Conservation (phyloP, 208 protist genomes). For the Leishmania lainsoni region DNA sequence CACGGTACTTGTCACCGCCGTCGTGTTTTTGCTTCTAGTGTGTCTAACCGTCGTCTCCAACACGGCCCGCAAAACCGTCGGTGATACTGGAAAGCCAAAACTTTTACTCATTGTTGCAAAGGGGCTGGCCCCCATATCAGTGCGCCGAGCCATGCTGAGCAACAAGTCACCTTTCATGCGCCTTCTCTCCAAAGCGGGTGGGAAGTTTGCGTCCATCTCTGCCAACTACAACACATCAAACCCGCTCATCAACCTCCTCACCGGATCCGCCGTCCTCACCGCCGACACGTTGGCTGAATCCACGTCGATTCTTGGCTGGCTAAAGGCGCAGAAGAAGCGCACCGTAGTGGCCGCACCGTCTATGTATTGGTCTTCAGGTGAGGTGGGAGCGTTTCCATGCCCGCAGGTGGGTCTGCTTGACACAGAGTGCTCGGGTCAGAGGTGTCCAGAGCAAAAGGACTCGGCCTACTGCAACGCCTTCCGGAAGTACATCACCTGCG, state of each 20-base stretch:
- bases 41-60: slow-evolving; percentile 69
- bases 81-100: slow-evolving; percentile 33
- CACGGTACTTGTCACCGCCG: slow-evolving; percentile 56
- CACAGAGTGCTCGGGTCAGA: slow-evolving; percentile 49
- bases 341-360: slow-evolving; percentile 51
- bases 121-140: slow-evolving; percentile 32
- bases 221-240: slow-evolving; percentile 10
- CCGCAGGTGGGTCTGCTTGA: slow-evolving; percentile 56
- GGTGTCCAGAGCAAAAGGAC: slow-evolving; percentile 29
- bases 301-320: slow-evolving; percentile 47
- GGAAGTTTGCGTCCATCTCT: slow-evolving; percentile 32
- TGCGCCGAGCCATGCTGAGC: slow-evolving; percentile 47
- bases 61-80: slow-evolving; percentile 33
- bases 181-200: slow-evolving; percentile 43
- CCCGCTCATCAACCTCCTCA: slow-evolving; percentile 60
- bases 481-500: slow-evolving; percentile 58
- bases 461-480: slow-evolving; percentile 60
- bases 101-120: slow-evolving; percentile 57
- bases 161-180: slow-evolving; percentile 73
- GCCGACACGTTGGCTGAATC: slow-evolving; percentile 31
- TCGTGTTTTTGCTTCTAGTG: slow-evolving; percentile 71
- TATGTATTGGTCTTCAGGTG: slow-evolving; percentile 47
- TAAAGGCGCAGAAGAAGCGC: slow-evolving; percentile 42
- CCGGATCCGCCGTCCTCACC: slow-evolving; percentile 32
- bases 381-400: slow-evolving; percentile 20